Base-by-base conservation (phyloP, 257 asterid species). In the Primulina eburnea region DNA sequence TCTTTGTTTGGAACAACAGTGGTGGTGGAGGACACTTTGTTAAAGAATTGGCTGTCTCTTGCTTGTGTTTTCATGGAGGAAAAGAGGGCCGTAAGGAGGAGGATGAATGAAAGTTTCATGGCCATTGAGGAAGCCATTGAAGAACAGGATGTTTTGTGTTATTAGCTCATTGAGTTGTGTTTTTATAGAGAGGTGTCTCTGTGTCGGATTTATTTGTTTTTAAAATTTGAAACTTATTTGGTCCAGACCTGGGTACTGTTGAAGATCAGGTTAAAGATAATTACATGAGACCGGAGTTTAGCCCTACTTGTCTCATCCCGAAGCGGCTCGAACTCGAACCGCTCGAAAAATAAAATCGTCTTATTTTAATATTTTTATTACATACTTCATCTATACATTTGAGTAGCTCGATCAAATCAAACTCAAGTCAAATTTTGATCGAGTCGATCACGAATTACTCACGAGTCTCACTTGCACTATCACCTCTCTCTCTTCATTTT, bases 41-140 rank as follows among this genome's bases (percentile, higher is more conserved):
- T 84, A 83, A 92, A 92, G 72, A 85, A 77, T 37, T 90, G 98
- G 80, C 88, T 84, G 2, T 88, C 98, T 67, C 98, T 81, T 43
- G 97, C 98, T 50, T 86, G 84, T 57, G 76, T 75, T 1, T 79
- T 81, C 14, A 73, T 63, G 5, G 88, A 78, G 60, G 82, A 77
- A 2, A 82, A 47, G 69, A 85, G 78, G 62, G 85, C 24, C 24
- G 24, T 58, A 1, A 82, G 70, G 69, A 89, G 75, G 81, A 89
- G 76, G 81, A 90, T 52, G 74, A 88, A 50, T 77, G 82, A 77
- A 24, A 77, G 8, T 14, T 68, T 55, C 70, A 76, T 85, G 88
- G 89, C 78, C 21, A 50, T 2, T 0, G 71, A 28, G 80, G 73
- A 63, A 73, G 92, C 90, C 92, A 89, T 83, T 83, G 80, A 64